Percentiles rank a stretch among this genome's conserved stretches.
Conservation (phyloP, 345 rosid genomes). For the Dipteronia sinensis region DNA sequence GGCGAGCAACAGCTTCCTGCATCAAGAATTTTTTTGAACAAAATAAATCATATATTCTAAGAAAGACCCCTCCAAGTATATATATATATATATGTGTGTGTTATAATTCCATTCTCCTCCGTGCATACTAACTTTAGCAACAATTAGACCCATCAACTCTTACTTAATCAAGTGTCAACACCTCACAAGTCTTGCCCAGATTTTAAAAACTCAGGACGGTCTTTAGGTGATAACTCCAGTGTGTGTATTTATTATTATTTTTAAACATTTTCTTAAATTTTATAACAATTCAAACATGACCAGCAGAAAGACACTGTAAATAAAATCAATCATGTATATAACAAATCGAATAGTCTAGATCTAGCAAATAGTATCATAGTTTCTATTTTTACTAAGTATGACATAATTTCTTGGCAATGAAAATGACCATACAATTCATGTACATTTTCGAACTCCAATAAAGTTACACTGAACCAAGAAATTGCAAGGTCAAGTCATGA, state of each 20-base stretch:
- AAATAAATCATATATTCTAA: not conserved
- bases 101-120: not conserved
- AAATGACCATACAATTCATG: too few species aligned
- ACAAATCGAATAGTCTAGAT: too few species aligned
- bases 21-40: slow-evolving; percentile 10
- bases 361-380: too few species aligned
- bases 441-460: too few species aligned
- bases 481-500: too few species aligned
- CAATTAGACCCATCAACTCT: too few species aligned
- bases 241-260: not conserved
- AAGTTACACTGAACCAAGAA: too few species aligned
- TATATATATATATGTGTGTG: not conserved
- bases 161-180: not conserved
- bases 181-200: not conserved
- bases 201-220: not conserved
- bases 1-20: slow-evolving; percentile 90
- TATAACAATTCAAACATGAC: slow-evolving; percentile 1
- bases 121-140: not conserved
- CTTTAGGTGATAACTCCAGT: not conserved
- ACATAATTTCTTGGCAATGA: too few species aligned
- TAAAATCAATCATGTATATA: too few species aligned
- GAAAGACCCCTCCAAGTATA: not conserved
- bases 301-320: not conserved
- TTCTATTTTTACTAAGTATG: too few species aligned
- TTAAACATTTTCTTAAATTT: not conserved